phyloP scores from a whole-genome alignment of 2,329 filamentous ascomycete species.

The Rutstroemia sp. region DNA sequence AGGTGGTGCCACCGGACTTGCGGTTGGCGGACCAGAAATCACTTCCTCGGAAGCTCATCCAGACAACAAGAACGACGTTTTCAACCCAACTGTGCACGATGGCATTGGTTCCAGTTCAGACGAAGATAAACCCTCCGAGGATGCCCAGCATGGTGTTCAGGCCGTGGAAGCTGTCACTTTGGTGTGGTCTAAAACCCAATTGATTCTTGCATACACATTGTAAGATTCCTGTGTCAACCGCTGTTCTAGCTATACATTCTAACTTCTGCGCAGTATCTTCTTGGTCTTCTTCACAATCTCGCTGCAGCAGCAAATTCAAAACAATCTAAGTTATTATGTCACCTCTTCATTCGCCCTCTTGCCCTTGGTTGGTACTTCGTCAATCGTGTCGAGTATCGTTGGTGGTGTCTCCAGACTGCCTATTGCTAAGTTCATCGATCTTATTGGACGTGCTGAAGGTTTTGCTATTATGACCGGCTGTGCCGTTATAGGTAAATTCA shows the following conservation, averaged over 20 bases:
- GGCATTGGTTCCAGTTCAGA: not conserved
- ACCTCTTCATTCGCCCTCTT: constrained; percentile 20
- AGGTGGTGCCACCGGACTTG: not conserved
- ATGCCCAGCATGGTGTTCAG: constrained; percentile 20
- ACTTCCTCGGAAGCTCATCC: not conserved
- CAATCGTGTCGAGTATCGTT: constrained; percentile 24
- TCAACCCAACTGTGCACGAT: not conserved
- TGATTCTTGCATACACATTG: constrained; percentile 22
- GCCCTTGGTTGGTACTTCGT: constrained; percentile 19
- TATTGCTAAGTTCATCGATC: constrained; percentile 59
- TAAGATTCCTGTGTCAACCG: not conserved
- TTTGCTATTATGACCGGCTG: constrained; percentile 47
- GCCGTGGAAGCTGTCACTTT: constrained; percentile 23
- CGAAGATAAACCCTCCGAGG: constrained; percentile 9
- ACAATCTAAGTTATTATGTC: constrained; percentile 18
- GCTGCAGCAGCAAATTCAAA: constrained; percentile 22
- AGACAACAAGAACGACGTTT: not conserved
- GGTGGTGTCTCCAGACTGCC: constrained; percentile 24
- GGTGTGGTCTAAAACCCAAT: constrained; percentile 22
- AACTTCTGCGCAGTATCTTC: constrained; percentile 14
- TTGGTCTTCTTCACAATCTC: constrained; percentile 25
- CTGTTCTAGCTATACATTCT: not conserved
- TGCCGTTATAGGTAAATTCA: constrained; percentile 35
- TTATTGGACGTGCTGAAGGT: constrained; percentile 60
- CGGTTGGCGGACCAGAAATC: not conserved